phyloP scores from a whole-genome alignment of 73 alveolate genomes.

The Symbiodinium pilosum region DNA sequence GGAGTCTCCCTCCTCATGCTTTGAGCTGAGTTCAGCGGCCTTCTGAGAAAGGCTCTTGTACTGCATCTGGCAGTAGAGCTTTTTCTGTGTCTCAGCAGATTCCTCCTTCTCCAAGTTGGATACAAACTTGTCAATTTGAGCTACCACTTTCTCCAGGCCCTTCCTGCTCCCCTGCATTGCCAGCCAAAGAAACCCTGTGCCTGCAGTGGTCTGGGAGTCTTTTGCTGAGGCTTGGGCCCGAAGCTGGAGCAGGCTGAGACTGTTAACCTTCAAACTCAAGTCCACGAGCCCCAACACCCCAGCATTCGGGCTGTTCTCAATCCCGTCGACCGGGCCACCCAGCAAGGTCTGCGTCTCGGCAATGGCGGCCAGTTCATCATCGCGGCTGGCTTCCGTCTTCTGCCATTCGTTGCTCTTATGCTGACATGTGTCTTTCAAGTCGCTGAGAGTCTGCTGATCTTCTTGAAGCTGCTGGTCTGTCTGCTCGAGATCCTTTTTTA shows the following conservation, averaged over 20 bases:
- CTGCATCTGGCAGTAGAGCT: background rate
- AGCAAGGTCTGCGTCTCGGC: background rate
- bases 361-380: background rate
- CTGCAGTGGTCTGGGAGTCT: background rate
- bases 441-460: background rate
- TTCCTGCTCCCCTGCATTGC: background rate
- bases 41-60: background rate
- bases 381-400: background rate
- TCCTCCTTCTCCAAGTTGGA: slow-evolving; percentile 8
- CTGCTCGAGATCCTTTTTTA: background rate
- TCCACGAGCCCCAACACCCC: background rate
- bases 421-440: background rate
- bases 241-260: background rate
- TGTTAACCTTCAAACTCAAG: background rate
- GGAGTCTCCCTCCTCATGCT: background rate
- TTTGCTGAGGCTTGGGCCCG: too few species aligned
- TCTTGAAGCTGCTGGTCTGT: background rate
- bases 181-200: slow-evolving; percentile 6
- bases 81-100: background rate
- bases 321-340: too few species aligned
- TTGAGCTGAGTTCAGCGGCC: slow-evolving; percentile 13
- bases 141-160: background rate
- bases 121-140: background rate
- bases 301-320: too few species aligned
- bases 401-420: slow-evolving; percentile 3